phyloP scores from a whole-genome alignment of 345 rosid genomes.

The Eucalyptus tenuipes region DNA sequence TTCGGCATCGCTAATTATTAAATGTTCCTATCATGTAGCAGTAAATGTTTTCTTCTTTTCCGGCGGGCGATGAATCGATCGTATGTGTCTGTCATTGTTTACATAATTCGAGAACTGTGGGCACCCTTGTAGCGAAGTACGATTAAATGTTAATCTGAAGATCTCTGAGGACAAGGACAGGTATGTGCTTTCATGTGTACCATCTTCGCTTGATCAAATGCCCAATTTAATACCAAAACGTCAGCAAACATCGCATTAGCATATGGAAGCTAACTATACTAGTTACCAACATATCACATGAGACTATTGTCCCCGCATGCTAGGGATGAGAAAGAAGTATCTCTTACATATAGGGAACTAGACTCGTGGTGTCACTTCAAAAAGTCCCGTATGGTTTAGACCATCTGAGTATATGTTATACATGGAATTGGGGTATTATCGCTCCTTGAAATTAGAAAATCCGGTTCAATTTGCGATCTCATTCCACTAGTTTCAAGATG shows the following conservation, averaged over 20 bases:
- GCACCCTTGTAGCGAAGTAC: not conserved
- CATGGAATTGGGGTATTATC: not conserved
- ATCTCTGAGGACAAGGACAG: not conserved
- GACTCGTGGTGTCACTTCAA: not conserved
- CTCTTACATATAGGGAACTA: not conserved
- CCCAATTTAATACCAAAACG: not conserved
- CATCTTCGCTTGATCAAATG: not conserved
- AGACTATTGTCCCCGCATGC: not conserved
- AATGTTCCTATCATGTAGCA: not conserved
- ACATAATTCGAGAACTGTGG: not conserved
- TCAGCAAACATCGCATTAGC: not conserved
- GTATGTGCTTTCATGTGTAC: not conserved
- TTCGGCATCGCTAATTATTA: not conserved
- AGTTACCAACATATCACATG: not conserved
- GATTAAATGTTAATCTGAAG: not conserved
- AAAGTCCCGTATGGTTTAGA: not conserved
- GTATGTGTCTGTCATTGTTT: not conserved
- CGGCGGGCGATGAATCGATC: not conserved
- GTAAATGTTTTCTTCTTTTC: not conserved
- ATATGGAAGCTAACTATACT: not conserved
- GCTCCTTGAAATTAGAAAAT: not conserved
- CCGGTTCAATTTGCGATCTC: not conserved
- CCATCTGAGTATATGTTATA: not conserved
- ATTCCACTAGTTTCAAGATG: not conserved
- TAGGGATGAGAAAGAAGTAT: not conserved